phyloP scores from a whole-genome alignment of 768 basidiomycete species.

The Tricholoma saponaceum region DNA sequence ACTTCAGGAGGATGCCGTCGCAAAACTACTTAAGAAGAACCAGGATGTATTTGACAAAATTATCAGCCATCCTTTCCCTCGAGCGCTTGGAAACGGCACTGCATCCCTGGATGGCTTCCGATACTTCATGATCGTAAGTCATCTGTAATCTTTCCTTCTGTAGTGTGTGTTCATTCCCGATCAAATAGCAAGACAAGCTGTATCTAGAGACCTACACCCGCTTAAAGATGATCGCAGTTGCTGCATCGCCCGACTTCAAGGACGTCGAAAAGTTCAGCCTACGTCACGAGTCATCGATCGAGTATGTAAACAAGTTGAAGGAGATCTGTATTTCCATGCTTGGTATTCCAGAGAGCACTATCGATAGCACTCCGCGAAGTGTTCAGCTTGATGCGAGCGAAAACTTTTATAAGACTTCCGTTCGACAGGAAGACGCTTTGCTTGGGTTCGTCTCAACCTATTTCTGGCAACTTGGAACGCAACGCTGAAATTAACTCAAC shows the following conservation, averaged over 20 bases:
- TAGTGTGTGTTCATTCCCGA: neutral
- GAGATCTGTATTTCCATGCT: neutral
- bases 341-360: neutral
- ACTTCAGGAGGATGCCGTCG: slow-evolving; percentile 1
- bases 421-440: neutral
- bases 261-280: neutral
- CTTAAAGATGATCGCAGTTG: neutral
- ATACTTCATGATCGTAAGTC: slow-evolving; percentile 6
- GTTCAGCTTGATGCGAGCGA: neutral
- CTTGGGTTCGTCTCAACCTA: neutral
- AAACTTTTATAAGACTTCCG: neutral
- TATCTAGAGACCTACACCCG: slow-evolving; percentile 1
- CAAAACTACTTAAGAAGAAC: neutral
- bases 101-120: slow-evolving; percentile 1
- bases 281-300: neutral
- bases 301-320: neutral
- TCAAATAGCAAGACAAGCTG: slow-evolving; percentile 1
- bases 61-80: slow-evolving; percentile 1
- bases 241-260: neutral
- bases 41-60: slow-evolving; percentile 3
- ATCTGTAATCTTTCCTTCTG: neutral
- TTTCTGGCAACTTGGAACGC: neutral
- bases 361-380: neutral
- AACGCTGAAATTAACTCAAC: neutral
- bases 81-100: neutral